These are phyloP conservation scores for Daldinia bambusicola DNA, from an alignment of 495 filamentous ascomycete species.

Conservation along the genomic window DNA sequence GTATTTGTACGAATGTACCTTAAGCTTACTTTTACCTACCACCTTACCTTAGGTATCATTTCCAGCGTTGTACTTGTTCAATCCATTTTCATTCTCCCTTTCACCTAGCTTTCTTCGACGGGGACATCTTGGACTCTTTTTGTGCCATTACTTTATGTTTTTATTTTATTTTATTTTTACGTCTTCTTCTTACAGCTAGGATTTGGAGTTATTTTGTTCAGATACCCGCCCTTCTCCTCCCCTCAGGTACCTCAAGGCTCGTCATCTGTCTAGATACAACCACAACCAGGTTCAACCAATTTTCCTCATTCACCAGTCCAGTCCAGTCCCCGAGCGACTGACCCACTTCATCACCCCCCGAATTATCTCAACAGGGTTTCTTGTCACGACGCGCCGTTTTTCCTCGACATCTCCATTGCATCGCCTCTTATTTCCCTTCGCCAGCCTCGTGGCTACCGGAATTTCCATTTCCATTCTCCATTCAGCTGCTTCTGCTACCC, in stretches of 20 bases:
- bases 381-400: constrained; percentile 31
- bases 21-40: constrained; percentile 2
- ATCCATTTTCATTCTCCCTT: constrained; percentile 20
- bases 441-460: neutral
- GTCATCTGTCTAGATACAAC: constrained; percentile 23
- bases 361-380: constrained; percentile 42
- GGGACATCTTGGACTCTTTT: constrained; percentile 22
- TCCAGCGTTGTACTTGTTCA: constrained; percentile 14
- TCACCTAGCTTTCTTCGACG: constrained; percentile 9
- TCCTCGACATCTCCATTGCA: constrained; percentile 30
- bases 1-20: constrained; percentile 1
- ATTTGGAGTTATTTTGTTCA: constrained; percentile 42
- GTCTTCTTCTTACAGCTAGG: constrained; percentile 11
- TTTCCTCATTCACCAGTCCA: constrained; percentile 22
- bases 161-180: constrained; percentile 8
- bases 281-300: constrained; percentile 14
- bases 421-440: constrained; percentile 11
- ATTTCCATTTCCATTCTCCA: neutral
- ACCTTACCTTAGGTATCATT: constrained; percentile 16
- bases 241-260: constrained; percentile 28
- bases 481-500: constrained; percentile 13
- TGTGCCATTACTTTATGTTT: constrained; percentile 26
- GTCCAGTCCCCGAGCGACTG: constrained; percentile 6
- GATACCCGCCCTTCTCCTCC: constrained; percentile 21
- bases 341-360: constrained; percentile 42